Evolutionary conservation across 148 eudicot genomes (phyloP).

Genomic region (Amaranthus palmeri): DNA sequence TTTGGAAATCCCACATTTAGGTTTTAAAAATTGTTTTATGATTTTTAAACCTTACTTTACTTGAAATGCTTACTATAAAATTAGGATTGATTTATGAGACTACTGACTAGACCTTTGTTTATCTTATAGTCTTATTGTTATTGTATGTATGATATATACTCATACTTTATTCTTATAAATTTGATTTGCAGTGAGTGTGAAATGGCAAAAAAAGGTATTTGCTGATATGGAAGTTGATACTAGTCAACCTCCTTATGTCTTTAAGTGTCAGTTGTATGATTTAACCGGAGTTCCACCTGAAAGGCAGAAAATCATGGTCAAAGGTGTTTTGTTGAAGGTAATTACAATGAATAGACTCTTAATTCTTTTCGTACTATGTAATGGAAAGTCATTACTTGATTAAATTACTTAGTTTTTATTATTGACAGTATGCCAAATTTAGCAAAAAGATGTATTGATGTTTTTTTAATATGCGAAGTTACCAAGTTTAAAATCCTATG

Average conservation of each 20-base stretch:
- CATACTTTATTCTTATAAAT: background rate
- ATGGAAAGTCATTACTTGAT: background rate
- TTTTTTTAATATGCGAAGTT: background rate
- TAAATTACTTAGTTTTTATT: background rate
- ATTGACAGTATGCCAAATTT: background rate
- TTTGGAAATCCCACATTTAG: too few species aligned
- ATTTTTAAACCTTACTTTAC: too few species aligned
- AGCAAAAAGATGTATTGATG: background rate
- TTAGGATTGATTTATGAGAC: too few species aligned
- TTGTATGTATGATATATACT: background rate
- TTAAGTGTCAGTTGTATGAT: conserved; percentile 84
- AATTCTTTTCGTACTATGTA: background rate
- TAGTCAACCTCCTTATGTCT: conserved; percentile 76
- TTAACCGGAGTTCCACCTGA: conserved; percentile 99
- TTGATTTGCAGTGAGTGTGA: conserved; percentile 73
- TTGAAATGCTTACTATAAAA: too few species aligned
- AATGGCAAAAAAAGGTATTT: conserved; percentile 89
- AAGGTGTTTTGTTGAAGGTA: conserved; percentile 97
- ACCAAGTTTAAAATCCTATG: background rate
- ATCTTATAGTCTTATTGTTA: background rate
- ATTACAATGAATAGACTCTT: background rate
- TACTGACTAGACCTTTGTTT: too few species aligned
- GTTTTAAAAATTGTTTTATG: too few species aligned
- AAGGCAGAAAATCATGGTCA: conserved; percentile 96
- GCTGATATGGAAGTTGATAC: conserved; percentile 83